Conservation (phyloP, 306 rosid species). For the Quercus gilva region DNA sequence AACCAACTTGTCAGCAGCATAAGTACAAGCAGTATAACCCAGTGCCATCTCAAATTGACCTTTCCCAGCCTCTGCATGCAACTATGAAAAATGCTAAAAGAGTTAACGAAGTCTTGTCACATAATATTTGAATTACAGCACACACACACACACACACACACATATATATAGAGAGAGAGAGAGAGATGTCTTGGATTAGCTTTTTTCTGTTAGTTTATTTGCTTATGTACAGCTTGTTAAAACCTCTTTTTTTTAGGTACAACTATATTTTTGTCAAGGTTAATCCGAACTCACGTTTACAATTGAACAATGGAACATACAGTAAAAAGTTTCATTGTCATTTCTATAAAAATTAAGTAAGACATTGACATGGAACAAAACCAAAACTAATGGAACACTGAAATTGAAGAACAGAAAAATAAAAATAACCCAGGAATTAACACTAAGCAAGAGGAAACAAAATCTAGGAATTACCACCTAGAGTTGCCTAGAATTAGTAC, state of each 20-base stretch:
- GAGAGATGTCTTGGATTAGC: not conserved
- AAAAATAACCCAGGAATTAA: too few species aligned
- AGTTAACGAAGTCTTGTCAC: conserved; percentile 10
- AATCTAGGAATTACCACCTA: too few species aligned
- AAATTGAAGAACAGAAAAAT: too few species aligned
- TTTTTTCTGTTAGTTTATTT: too few species aligned
- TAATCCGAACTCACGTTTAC: not conserved
- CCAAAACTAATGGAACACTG: too few species aligned
- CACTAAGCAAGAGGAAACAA: too few species aligned
- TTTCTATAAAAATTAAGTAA: not conserved
- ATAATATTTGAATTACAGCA: conserved; percentile 1
- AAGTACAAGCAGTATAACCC: conserved; percentile 53
- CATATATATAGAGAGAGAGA: too few species aligned
- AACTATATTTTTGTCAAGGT: too few species aligned
- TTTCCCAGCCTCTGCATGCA: conserved; percentile 85
- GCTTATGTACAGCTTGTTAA: too few species aligned
- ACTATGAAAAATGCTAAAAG: conserved; percentile 31
- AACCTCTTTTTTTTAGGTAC: too few species aligned
- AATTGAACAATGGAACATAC: not conserved
- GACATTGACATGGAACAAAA: not conserved
- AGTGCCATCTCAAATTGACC: conserved; percentile 82
- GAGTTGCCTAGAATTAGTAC: too few species aligned
- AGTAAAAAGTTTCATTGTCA: not conserved
- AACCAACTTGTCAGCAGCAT: conserved; percentile 71
- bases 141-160: too few species aligned